These are phyloP conservation scores for Thuidium tamariscinum DNA, from an alignment of 225 moss, liverwort and hornwort genomes.

Conservation along the genomic window DNA sequence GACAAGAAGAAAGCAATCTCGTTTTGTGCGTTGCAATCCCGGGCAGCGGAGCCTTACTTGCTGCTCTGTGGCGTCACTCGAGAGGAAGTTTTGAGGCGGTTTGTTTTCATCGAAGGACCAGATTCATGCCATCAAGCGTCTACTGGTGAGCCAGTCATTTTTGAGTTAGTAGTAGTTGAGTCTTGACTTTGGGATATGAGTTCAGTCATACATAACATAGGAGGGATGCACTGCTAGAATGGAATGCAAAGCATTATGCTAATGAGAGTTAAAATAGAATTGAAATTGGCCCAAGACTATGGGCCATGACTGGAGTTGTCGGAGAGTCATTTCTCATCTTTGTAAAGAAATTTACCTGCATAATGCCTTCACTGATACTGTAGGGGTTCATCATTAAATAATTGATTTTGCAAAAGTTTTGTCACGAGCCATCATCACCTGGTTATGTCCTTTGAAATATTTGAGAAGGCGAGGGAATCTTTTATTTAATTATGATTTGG, in stretches of 20 bases:
- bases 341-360: not conserved
- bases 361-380: not conserved
- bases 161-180: not conserved
- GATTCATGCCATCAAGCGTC: slow-evolving; percentile 28
- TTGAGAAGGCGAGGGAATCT: not conserved
- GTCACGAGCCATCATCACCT: not conserved
- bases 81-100: slow-evolving; percentile 36
- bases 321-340: not conserved
- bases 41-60: slow-evolving; percentile 48
- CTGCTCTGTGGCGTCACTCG: slow-evolving; percentile 19
- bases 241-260: not conserved
- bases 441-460: not conserved
- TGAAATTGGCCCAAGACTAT: not conserved
- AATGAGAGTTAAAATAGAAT: not conserved
- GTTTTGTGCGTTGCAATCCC: slow-evolving; percentile 50
- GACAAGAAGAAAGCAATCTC: slow-evolving; percentile 43
- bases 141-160: slow-evolving; percentile 16
- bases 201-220: not conserved
- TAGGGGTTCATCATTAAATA: not conserved
- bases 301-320: not conserved
- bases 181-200: not conserved
- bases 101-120: slow-evolving; percentile 45
- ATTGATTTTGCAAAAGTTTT: not conserved
- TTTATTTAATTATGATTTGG: not conserved
- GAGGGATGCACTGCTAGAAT: not conserved